These are phyloP conservation scores for Penicillium sp. DNA, from an alignment of 2,329 filamentous ascomycete species.

Conservation along the genomic window DNA sequence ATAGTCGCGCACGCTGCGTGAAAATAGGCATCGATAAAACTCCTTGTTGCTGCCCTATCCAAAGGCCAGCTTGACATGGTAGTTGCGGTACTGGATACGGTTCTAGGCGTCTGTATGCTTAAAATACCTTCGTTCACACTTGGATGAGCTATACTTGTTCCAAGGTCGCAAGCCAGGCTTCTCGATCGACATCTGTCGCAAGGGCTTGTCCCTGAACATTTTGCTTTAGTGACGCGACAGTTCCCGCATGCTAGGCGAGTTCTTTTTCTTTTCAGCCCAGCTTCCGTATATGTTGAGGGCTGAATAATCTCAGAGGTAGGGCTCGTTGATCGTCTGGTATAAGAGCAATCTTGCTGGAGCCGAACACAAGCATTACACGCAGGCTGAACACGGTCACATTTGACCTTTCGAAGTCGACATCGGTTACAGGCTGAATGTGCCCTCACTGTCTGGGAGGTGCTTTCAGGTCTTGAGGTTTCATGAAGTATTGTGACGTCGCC, in stretches of 20 bases:
- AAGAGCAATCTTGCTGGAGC: not conserved
- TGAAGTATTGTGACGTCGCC: not conserved
- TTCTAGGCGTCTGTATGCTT: not conserved
- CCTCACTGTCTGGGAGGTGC: too few species aligned
- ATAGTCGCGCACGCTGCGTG: not conserved
- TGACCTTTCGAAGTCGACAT: constrained; percentile 6
- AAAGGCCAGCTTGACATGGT: not conserved
- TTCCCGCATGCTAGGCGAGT: not conserved
- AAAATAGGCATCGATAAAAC: constrained; percentile 6
- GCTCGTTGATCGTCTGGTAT: not conserved
- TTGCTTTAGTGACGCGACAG: not conserved
- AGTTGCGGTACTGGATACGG: not conserved
- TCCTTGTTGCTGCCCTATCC: constrained; percentile 3
- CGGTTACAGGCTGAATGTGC: not conserved
- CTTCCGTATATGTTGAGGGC: not conserved
- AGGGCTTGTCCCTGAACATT: constrained; percentile 3
- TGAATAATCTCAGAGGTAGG: not conserved
- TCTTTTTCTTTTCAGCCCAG: not conserved
- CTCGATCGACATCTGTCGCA: constrained; percentile 7
- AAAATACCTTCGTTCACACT: not conserved
- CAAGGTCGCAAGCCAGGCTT: not conserved
- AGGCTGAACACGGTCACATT: constrained; percentile 4
- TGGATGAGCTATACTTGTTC: not conserved
- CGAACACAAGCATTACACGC: not conserved
- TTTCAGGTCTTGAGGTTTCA: not conserved